Evolutionary conservation across 1,284 basidiomycete species (phyloP), one percentile per base, ranked within the genome.

Genomic region (Ustilago shanxiensis): DNA sequence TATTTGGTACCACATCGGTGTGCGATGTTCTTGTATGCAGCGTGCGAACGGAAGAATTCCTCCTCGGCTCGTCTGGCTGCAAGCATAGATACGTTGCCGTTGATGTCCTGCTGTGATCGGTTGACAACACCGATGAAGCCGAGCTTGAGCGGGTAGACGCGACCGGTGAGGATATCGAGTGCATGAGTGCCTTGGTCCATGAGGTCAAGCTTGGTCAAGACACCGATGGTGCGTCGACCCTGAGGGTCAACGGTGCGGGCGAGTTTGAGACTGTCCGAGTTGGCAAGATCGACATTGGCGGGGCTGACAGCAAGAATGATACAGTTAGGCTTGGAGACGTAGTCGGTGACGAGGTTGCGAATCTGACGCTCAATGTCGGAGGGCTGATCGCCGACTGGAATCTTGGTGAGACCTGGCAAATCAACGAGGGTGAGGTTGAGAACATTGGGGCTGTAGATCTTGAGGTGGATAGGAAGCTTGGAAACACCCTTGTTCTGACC

Each of bases 181-280:
- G 96, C 96, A 86, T 99, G 97, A 31, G 96, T 99, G 44, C 96
- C 96, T 13, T 95, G 95, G 85, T 98, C 96, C 96, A 99, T 99
- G 45, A 99, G 90, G 87, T 99, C 96, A 53, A 99, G 91, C 88
- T 99, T 99, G 29, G 95, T 96, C 56, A 99, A 89, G 24, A 99
- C 93, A 67, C 96, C 96, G 70, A 98, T 95, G 22, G 96, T 99
- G 33, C 96, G 91, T 28, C 95, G 91, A 18, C 96, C 95, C 87
- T 97, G 94, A 0, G 96, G 94, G 85, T 99, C 96, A 54, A 98
- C 94, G 8, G 92, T 91, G 51, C 96, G 93, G 14, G 96, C 96
- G 51, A 99, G 92, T 87, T 98, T 98, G 79, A 99, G 91, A 3
- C 95, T 93, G 86, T 98, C 96, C 0, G 96, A 98, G 87, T 99